phyloP scores from a whole-genome alignment of 2,329 filamentous ascomycete genomes.

The Aspergillus hiratsukae region DNA sequence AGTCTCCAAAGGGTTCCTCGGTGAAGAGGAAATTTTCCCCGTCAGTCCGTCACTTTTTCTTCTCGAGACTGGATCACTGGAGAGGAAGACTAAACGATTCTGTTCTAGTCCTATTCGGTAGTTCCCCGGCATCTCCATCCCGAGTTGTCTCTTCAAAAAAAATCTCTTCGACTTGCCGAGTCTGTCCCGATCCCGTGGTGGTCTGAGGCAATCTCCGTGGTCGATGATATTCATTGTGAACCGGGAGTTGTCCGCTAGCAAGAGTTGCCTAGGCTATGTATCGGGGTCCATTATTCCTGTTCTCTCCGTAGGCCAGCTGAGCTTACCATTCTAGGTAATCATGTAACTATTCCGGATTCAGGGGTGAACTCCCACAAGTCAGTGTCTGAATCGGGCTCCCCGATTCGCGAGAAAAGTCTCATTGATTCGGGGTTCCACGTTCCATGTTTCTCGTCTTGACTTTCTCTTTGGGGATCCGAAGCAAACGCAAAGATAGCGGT shows the following conservation, averaged over 20 bases:
- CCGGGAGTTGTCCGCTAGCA: too few species aligned
- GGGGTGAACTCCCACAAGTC: background rate
- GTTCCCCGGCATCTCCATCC: conserved; percentile 20
- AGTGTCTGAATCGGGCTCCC: too few species aligned
- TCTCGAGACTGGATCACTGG: background rate
- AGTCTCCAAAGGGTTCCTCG: conserved; percentile 18
- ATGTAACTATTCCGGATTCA: conserved; percentile 12
- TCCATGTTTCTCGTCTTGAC: too few species aligned
- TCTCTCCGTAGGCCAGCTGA: too few species aligned
- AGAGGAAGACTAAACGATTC: conserved; percentile 5
- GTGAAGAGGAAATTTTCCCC: conserved; percentile 12
- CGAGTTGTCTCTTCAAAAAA: conserved; percentile 6
- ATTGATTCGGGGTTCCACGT: too few species aligned
- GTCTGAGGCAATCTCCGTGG: conserved; percentile 13
- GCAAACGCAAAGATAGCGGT: background rate
- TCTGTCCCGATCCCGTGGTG: conserved; percentile 23
- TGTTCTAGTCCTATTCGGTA: background rate
- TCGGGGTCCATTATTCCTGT: too few species aligned
- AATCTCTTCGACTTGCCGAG: conserved; percentile 10
- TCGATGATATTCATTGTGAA: too few species aligned
- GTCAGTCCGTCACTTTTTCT: background rate
- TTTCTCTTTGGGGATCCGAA: background rate
- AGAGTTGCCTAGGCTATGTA: too few species aligned
- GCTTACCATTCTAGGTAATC: conserved; percentile 10
- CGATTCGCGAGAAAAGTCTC: too few species aligned